Conservation (phyloP, 2,329 filamentous ascomycete species). For the Exophiala oligosperma region DNA sequence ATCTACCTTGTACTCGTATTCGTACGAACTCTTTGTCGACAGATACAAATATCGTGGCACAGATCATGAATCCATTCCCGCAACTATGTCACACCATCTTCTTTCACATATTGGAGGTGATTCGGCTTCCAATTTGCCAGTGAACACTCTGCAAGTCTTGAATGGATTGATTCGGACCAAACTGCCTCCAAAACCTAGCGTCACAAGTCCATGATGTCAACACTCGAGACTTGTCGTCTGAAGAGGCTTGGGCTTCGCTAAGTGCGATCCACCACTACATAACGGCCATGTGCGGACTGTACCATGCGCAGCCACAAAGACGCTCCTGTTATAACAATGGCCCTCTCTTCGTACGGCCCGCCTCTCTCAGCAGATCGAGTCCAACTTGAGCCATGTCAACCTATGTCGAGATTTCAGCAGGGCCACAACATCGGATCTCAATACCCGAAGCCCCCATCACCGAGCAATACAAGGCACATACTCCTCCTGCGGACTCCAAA, state of each 20-base stretch:
- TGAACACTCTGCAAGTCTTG: neutral
- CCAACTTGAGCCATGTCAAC: neutral
- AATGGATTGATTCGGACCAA: neutral
- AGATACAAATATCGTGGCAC: no score
- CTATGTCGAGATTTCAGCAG: neutral
- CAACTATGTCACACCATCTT: no score
- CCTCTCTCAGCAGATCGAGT: neutral
- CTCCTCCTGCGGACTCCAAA: neutral
- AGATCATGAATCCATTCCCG: no score
- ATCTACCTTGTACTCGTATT: no score
- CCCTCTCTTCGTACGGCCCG: neutral
- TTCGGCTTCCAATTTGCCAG: no score
- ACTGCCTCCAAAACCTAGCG: neutral
- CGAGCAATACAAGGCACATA: conserved; percentile 3
- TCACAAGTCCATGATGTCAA: conserved; percentile 12
- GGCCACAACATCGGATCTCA: neutral
- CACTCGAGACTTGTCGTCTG: neutral
- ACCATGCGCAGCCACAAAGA: neutral
- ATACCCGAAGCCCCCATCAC: conserved; percentile 9
- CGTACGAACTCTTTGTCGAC: no score
- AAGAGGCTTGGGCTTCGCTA: neutral
- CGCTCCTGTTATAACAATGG: neutral
- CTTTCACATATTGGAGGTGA: no score
- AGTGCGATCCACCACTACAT: neutral
- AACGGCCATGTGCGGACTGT: neutral